A percentile compares a stretch with the other conserved stretches of the same genome.
Evolutionary conservation across 495 filamentous ascomycete species (phyloP).

Genomic region (Entonaema liquescens): DNA sequence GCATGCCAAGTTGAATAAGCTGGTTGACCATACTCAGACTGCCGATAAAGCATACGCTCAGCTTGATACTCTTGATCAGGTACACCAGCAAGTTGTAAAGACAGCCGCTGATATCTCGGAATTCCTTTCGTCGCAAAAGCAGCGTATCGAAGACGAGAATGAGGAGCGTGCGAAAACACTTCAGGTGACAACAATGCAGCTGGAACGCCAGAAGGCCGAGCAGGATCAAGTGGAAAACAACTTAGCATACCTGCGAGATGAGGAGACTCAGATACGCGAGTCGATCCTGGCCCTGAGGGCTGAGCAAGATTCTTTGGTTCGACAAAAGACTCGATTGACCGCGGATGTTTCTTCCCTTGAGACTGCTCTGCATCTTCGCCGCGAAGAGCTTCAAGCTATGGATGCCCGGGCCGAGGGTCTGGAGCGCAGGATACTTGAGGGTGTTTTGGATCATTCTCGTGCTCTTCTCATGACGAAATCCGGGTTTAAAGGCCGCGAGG

Average conservation of each 20-base stretch:
- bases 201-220: conserved; percentile 81
- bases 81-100: conserved; percentile 85
- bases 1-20: conserved; percentile 84
- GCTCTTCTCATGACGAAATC: conserved; percentile 77
- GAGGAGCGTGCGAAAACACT: conserved; percentile 82
- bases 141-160: conserved; percentile 78
- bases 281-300: conserved; percentile 57
- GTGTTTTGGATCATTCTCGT: conserved; percentile 93
- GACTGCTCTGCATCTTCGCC: conserved; percentile 84
- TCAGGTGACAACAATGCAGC: conserved; percentile 79
- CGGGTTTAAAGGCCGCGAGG: conserved; percentile 52
- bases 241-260: conserved; percentile 67
- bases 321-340: conserved; percentile 77
- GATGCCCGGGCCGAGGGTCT: conserved; percentile 85
- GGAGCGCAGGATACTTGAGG: conserved; percentile 91
- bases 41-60: conserved; percentile 67
- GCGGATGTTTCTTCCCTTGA: conserved; percentile 88
- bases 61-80: conserved; percentile 82
- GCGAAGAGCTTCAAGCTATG: conserved; percentile 90
- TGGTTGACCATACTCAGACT: conserved; percentile 72
- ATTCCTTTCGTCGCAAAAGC: conserved; percentile 83
- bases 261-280: conserved; percentile 54
- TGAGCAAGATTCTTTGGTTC: conserved; percentile 75
- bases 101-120: conserved; percentile 88
- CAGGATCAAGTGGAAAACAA: conserved; percentile 80